Evolutionary conservation across 1,284 basidiomycete genomes (phyloP).

Genomic region (Fomitopsis palustris): DNA sequence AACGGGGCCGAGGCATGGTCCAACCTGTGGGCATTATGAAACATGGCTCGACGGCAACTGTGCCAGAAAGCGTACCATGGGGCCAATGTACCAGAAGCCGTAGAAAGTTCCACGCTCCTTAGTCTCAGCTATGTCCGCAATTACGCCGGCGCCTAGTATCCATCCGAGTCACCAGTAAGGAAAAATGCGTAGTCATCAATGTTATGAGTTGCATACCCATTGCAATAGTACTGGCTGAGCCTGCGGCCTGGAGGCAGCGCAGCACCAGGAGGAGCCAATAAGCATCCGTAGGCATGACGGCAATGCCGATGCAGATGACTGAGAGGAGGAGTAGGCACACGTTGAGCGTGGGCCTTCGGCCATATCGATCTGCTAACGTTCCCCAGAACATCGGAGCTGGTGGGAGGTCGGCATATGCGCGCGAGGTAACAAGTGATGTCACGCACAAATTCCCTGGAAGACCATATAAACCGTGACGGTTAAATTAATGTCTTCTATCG

Average conservation of each 20-base stretch:
- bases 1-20: conserved; percentile 38
- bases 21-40: no score
- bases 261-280: conserved; percentile 48
- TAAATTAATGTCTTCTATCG: conserved; percentile 68
- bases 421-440: no score
- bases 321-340: conserved; percentile 37
- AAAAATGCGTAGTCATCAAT: no score
- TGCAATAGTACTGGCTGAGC: conserved; percentile 42
- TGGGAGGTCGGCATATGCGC: no score
- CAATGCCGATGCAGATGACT: conserved; percentile 43
- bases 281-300: conserved; percentile 39
- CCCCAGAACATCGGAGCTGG: conserved; percentile 44
- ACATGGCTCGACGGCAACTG: no score
- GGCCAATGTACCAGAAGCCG: conserved; percentile 34
- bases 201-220: no score
- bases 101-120: conserved; percentile 38
- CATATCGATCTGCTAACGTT: conserved; percentile 41
- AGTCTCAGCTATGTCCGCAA: conserved; percentile 37
- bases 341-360: conserved; percentile 43
- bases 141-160: conserved; percentile 32
- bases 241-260: conserved; percentile 44
- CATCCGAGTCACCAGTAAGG: no score
- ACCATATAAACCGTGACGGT: conserved; percentile 80
- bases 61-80: conserved; percentile 38
- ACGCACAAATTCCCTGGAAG: conserved; percentile 66